A percentile compares a stretch with the other conserved stretches of the same genome.
Conservation (phyloP, 2,329 filamentous ascomycete species). For the Penicillium sp. region DNA sequence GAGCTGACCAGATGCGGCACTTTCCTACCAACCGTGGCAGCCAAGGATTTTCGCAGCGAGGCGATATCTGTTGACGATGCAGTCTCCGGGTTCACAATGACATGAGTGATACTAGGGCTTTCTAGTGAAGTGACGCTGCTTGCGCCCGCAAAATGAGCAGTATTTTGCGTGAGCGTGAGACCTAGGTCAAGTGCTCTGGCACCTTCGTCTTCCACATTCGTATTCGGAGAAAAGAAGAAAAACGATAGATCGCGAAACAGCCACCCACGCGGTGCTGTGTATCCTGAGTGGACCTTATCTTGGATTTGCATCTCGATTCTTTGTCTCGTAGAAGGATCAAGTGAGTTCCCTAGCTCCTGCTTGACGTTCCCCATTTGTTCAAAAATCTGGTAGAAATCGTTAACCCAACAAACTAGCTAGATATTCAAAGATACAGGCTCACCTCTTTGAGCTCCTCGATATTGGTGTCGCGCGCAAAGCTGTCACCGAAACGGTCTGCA, state of each 20-base stretch:
- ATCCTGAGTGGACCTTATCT: slow-evolving; percentile 42
- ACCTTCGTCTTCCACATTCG: slow-evolving; percentile 4
- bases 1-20: slow-evolving; percentile 71
- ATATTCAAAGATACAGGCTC: slow-evolving; percentile 23
- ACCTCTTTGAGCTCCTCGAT: slow-evolving; percentile 63
- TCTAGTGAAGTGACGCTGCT: slow-evolving; percentile 56
- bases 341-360: slow-evolving; percentile 39
- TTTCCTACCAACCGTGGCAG: slow-evolving; percentile 38
- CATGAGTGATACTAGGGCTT: slow-evolving; percentile 69
- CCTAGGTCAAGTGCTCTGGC: not conserved
- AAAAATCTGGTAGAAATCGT: slow-evolving; percentile 36
- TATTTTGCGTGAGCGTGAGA: slow-evolving; percentile 52
- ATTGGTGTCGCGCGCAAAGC: slow-evolving; percentile 73
- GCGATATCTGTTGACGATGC: slow-evolving; percentile 48
- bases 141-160: slow-evolving; percentile 73
- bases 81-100: slow-evolving; percentile 63
- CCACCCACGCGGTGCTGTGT: slow-evolving; percentile 46
- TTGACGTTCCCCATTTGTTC: slow-evolving; percentile 42
- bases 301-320: slow-evolving; percentile 63
- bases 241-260: slow-evolving; percentile 54
- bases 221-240: slow-evolving; percentile 41
- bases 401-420: not conserved
- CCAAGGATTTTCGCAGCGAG: slow-evolving; percentile 35
- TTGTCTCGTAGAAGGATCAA: slow-evolving; percentile 53
- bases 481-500: slow-evolving; percentile 79